A percentile compares a stretch with the other conserved stretches of the same genome.
Conservation (phyloP, 2,329 filamentous ascomycete genomes). For the Paraphoma sp. region DNA sequence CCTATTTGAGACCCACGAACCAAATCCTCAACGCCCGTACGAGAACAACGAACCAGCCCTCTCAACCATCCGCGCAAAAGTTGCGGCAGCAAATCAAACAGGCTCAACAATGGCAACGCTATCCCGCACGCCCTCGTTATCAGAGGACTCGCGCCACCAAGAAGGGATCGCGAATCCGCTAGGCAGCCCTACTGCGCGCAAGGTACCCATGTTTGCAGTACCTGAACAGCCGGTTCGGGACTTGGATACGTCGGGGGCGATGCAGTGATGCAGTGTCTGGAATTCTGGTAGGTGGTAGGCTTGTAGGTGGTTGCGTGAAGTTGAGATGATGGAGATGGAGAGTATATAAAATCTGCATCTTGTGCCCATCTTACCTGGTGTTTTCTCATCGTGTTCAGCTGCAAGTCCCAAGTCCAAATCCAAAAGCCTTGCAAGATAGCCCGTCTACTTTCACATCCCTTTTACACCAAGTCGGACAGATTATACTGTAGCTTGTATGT, state of each 20-base stretch:
- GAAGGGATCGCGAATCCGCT: constrained; percentile 30
- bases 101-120: constrained; percentile 14
- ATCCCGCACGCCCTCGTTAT: constrained; percentile 4
- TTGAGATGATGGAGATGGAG: background rate
- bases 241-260: constrained; percentile 38
- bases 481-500: background rate
- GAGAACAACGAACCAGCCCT: constrained; percentile 34
- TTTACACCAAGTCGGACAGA: background rate
- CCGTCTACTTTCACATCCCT: background rate
- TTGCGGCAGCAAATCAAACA: constrained; percentile 21
- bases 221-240: constrained; percentile 51
- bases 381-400: too few species aligned
- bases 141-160: background rate
- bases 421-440: too few species aligned
- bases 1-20: background rate
- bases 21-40: constrained; percentile 15
- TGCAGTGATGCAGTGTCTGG: constrained; percentile 10
- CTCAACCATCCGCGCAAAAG: constrained; percentile 29
- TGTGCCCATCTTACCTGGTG: too few species aligned
- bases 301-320: background rate
- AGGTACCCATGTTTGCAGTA: constrained; percentile 53
- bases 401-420: too few species aligned
- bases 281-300: background rate
- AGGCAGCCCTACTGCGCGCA: constrained; percentile 34
- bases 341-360: background rate